These are phyloP conservation scores for Verticillium tricorpus DNA, from an alignment of 2,329 filamentous ascomycete species.

Conservation along the genomic window DNA sequence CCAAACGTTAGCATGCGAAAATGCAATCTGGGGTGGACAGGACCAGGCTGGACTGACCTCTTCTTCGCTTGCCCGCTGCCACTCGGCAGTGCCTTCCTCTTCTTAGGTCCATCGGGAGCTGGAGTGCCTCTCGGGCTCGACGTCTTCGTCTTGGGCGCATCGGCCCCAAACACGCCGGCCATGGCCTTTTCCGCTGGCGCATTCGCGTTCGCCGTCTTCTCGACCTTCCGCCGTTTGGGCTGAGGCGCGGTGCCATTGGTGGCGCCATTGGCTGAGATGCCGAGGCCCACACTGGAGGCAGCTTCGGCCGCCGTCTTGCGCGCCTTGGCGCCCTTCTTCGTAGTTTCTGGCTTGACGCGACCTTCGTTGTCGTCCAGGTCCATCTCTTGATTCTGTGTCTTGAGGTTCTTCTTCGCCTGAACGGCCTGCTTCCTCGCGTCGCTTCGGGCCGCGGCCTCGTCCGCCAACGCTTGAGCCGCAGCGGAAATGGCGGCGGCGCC, in stretches of 20 bases:
- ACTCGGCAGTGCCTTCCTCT: conserved; percentile 59
- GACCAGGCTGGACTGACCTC: conserved; percentile 52
- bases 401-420: conserved; percentile 68
- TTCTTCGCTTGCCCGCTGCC: conserved; percentile 73
- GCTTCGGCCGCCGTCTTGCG: conserved; percentile 57
- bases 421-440: conserved; percentile 81
- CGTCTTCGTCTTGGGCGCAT: conserved; percentile 50
- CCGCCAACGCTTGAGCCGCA: conserved; percentile 71
- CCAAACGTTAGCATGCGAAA: conserved; percentile 9
- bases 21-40: not conserved
- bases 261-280: conserved; percentile 54
- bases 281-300: conserved; percentile 50
- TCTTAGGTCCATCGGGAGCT: conserved; percentile 65
- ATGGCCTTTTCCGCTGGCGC: conserved; percentile 63
- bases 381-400: conserved; percentile 66
- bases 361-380: conserved; percentile 69
- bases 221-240: conserved; percentile 76
- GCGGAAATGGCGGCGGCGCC: conserved; percentile 74
- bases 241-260: conserved; percentile 51
- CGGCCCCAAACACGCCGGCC: conserved; percentile 50
- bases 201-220: conserved; percentile 54
- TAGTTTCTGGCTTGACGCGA: conserved; percentile 39
- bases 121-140: conserved; percentile 68
- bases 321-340: conserved; percentile 64
- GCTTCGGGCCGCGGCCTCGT: conserved; percentile 78